Base-by-base conservation (phyloP, 371 early-diverging fungal genomes). In the Mortierella sp. region DNA sequence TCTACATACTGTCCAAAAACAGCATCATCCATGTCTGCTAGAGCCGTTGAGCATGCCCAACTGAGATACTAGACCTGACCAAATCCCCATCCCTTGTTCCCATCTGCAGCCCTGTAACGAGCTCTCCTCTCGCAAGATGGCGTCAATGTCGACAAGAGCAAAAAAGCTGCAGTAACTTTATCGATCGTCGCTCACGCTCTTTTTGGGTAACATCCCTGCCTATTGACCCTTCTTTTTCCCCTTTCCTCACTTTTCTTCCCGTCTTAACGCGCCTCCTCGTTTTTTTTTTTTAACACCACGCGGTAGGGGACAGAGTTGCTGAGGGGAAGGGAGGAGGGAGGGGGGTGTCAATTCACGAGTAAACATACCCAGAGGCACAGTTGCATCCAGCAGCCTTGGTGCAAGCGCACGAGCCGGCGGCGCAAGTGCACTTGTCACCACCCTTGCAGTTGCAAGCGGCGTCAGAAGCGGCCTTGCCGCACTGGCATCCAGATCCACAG, bases 401-500 rank as follows among this genome's bases (percentile, higher is more conserved):
- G 67, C 75, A 75, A 15, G 43, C 57, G 67, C 75, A 75, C 45
- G 66, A 62, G 25, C 75, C 75, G 23, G 55, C 75, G 66, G 55
- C 75, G 66, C 75, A 75, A 62, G 75, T 28, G 61, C 75, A 75
- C 58, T 65, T 61, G 45, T 50, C 55, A 45, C 75, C 75, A 25
- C 48, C 60, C 75, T 75, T 75, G 75, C 75, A 75, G 70, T 62
- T 69, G 75, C 75, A 75, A 62, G 74, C 68, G 57, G 62, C 66
- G 23, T 60, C 68, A 57, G 65, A 65, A 52, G 62, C 75, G 21
- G 66, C 47, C 75, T 75, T 70, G 28, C 70, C 71, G 71, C 75
- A 75, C 70, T 75, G 75, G 75, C 75, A 75, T 48, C 75, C 75
- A 18, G 75, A 23, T 19, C 75, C 75, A 60, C 75, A 75, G 59